Base-by-base conservation (phyloP, 768 basidiomycete species). In the Tricholoma flavovirens region DNA sequence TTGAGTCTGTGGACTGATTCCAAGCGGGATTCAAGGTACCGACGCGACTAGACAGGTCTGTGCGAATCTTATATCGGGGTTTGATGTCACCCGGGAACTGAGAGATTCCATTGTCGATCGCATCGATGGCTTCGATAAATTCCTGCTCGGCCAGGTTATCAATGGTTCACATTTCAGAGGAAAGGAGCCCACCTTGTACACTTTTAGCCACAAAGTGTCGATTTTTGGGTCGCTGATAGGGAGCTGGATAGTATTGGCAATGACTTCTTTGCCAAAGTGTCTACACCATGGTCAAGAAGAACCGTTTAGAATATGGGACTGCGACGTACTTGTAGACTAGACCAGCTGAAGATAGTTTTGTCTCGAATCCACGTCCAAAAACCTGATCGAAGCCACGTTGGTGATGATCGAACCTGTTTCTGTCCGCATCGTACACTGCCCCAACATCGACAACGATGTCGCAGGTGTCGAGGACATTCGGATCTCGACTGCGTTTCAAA, bases 371-470 rank as follows among this genome's bases (percentile, higher is more conserved):
- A 60, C 88, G 76, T 2, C 93, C 96, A 67, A 99, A 97, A 22
- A 90, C 81, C 67, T 96, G 90, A 5, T 76, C 77, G 70, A 99
- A 99, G 0, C 89, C 94, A 40, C 95, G 83, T 66, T 99, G 96
- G 67, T 99, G 96, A 67, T 99, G 96, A 70, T 99, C 96, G 69
- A 93, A 99, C 36, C 88, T 80, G 53, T 87, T 82, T 54, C 77
- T 83, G 57, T 74, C 74, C 65, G 86, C 83, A 54, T 96, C 92
- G 69, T 98, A 99, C 21, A 90, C 80, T 5, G 90, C 94, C 9
- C 97, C 95, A 50, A 99, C 94, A 66, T 99, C 96, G 21, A 98
- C 93, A 29, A 99, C 90, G 65, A 99, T 93, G 68, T 94, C 87
- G 69, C 95, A 94, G 5, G 83, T 77, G 57, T 85, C 84, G 32